Percentiles rank a stretch among this genome's conserved stretches.
Conservation (phyloP, 2,329 filamentous ascomycete species). For the Verticillium klebahnii region DNA sequence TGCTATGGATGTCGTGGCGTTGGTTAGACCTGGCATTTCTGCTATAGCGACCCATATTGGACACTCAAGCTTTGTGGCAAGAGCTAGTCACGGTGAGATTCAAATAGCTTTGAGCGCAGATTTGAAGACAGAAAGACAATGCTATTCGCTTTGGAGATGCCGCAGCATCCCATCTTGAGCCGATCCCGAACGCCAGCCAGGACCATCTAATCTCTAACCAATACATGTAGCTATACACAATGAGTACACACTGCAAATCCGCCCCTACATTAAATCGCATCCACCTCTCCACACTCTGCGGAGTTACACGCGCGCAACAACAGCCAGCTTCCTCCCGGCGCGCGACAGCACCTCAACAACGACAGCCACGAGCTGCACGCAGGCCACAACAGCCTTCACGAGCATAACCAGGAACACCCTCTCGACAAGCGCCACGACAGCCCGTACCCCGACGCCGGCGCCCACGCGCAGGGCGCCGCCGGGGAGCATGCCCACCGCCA, state of each 20-base stretch:
- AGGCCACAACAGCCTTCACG: constrained; percentile 13
- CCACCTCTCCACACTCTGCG: not conserved
- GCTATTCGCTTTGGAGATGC: not conserved
- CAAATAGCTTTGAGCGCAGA: too few species aligned
- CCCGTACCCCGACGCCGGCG: not conserved
- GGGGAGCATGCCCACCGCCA: not conserved
- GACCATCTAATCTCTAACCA: not conserved
- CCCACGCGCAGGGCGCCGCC: not conserved
- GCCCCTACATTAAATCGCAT: not conserved
- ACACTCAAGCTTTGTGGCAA: not conserved
- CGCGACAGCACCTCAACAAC: constrained; percentile 10
- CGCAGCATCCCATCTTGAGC: not conserved
- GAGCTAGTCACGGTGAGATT: not conserved
- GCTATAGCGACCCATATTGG: too few species aligned
- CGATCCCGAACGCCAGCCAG: not conserved
- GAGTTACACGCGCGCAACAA: not conserved
- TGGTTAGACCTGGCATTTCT: not conserved
- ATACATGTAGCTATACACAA: not conserved
- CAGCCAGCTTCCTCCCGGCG: not conserved
- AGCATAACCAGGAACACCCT: constrained; percentile 11
- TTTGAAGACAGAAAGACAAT: not conserved
- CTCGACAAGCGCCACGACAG: constrained; percentile 4
- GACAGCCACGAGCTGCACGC: constrained; percentile 11
- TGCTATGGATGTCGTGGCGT: not conserved
- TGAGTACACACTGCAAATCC: not conserved